A percentile compares a stretch with the other conserved stretches of the same genome.
Evolutionary conservation across 176 grass and related monocot species (phyloP).

Genomic region (maize (Zea mays)): DNA sequence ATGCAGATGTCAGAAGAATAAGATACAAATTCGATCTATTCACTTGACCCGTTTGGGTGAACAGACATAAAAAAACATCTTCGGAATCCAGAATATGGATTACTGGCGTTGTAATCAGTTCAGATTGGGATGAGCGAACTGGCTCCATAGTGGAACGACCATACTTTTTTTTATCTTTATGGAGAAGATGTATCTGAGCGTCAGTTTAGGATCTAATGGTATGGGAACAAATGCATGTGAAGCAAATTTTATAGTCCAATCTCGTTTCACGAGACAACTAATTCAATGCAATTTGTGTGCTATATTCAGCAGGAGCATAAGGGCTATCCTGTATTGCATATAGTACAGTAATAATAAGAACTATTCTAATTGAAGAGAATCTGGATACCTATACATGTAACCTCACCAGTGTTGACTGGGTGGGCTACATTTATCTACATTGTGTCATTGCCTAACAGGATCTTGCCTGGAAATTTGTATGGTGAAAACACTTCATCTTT

Average conservation of each 20-base stretch:
- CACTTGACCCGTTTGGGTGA: background rate
- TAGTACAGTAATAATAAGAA: slow-evolving; percentile 17
- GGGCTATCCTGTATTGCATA: slow-evolving; percentile 2
- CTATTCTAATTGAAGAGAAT: slow-evolving; percentile 3
- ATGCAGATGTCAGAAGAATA: background rate
- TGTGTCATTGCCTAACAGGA: slow-evolving; percentile 29
- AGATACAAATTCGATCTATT: background rate
- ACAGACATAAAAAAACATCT: background rate
- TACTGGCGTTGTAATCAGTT: background rate
- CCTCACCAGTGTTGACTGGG: background rate
- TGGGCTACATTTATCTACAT: slow-evolving; percentile 8
- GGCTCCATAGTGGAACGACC: background rate
- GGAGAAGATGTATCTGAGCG: background rate
- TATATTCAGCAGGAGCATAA: slow-evolving; percentile 1
- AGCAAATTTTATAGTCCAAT: background rate
- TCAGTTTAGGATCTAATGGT: background rate
- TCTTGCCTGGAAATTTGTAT: slow-evolving; percentile 6
- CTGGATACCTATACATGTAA: slow-evolving; percentile 34
- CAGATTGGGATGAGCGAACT: background rate
- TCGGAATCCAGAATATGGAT: background rate
- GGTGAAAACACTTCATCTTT: slow-evolving; percentile 31
- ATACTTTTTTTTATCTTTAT: background rate
- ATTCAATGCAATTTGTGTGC: background rate
- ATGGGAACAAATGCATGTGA: background rate
- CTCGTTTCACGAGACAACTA: background rate